Percentiles rank a stretch among this genome's conserved stretches.
These are phyloP conservation scores for Austroboletus novae-zelandiae DNA, from an alignment of 1,284 basidiomycete species.

Conservation along the genomic window DNA sequence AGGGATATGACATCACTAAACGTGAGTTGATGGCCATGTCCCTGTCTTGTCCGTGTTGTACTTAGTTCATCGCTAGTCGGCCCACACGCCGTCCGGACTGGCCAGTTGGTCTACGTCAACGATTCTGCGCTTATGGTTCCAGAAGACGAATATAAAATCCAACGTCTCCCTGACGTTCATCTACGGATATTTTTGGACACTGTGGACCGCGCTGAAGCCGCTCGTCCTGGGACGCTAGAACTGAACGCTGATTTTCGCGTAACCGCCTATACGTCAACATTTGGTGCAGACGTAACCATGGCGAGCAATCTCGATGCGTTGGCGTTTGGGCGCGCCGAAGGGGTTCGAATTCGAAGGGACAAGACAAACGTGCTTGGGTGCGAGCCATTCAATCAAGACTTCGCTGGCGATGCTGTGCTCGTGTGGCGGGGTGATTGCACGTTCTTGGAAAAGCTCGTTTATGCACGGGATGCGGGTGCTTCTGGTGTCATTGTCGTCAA, in stretches of 20 bases:
- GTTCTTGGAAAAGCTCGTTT: slow-evolving; percentile 75
- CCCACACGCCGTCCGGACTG: slow-evolving; percentile 73
- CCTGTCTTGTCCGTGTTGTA: not conserved
- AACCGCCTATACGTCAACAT: slow-evolving; percentile 63
- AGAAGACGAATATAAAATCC: slow-evolving; percentile 27
- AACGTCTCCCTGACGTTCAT: slow-evolving; percentile 46
- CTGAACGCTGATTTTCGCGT: slow-evolving; percentile 47
- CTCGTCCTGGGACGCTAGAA: slow-evolving; percentile 34
- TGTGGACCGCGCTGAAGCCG: slow-evolving; percentile 43
- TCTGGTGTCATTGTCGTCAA: slow-evolving; percentile 73
- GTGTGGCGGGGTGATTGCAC: slow-evolving; percentile 74
- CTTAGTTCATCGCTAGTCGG: slow-evolving; percentile 56
- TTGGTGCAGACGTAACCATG: slow-evolving; percentile 61
- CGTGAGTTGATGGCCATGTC: slow-evolving; percentile 46
- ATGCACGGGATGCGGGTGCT: slow-evolving; percentile 65
- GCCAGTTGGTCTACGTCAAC: slow-evolving; percentile 79
- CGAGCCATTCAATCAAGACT: slow-evolving; percentile 45
- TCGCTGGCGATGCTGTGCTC: slow-evolving; percentile 53
- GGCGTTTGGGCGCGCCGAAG: slow-evolving; percentile 48
- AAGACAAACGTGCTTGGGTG: slow-evolving; percentile 59
- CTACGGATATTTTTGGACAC: slow-evolving; percentile 58
- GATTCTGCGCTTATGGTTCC: slow-evolving; percentile 59
- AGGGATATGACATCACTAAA: slow-evolving; percentile 81
- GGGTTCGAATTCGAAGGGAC: slow-evolving; percentile 52
- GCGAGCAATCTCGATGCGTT: slow-evolving; percentile 27